Conservation (phyloP, 2,329 filamentous ascomycete species). For the Ascochyta clinopodiicola region DNA sequence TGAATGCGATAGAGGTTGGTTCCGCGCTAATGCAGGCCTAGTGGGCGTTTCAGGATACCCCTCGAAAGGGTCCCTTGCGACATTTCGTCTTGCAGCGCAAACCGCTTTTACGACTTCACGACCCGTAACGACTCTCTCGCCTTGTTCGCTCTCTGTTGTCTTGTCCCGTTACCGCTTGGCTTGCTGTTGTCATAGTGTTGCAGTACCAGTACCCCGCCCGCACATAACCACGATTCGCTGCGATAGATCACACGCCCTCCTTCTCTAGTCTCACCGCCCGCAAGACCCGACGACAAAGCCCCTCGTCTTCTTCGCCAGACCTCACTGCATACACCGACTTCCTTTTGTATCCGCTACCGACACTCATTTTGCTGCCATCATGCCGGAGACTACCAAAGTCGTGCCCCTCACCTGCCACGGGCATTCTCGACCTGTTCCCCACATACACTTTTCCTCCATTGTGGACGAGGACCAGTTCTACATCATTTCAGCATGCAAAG, state of each 20-base stretch:
- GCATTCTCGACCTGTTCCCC: constrained; percentile 89
- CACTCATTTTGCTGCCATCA: constrained; percentile 20
- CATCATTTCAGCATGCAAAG: constrained; percentile 93
- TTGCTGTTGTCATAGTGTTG: constrained; percentile 4
- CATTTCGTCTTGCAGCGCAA: constrained; percentile 14
- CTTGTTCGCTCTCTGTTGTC: constrained; percentile 24
- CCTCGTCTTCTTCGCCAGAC: background rate
- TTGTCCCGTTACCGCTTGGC: constrained; percentile 1
- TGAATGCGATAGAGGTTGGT: background rate
- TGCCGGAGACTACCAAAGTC: constrained; percentile 61
- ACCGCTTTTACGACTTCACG: constrained; percentile 38
- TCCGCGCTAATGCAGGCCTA: constrained; percentile 11
- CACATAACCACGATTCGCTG: constrained; percentile 14
- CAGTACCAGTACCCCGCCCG: constrained; percentile 1
- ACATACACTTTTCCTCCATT: constrained; percentile 85
- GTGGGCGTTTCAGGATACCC: constrained; percentile 16
- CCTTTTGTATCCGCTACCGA: constrained; percentile 1
- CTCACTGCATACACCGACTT: constrained; percentile 1
- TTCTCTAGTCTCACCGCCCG: constrained; percentile 22
- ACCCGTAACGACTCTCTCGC: constrained; percentile 37
- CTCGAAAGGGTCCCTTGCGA: constrained; percentile 12
- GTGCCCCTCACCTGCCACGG: constrained; percentile 94
- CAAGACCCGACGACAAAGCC: constrained; percentile 7
- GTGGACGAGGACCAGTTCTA: constrained; percentile 87
- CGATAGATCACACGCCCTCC: constrained; percentile 21